Evolutionary conservation across 192 early-diverging fungal species (phyloP).

Genomic region (Mortierella hygrophila): DNA sequence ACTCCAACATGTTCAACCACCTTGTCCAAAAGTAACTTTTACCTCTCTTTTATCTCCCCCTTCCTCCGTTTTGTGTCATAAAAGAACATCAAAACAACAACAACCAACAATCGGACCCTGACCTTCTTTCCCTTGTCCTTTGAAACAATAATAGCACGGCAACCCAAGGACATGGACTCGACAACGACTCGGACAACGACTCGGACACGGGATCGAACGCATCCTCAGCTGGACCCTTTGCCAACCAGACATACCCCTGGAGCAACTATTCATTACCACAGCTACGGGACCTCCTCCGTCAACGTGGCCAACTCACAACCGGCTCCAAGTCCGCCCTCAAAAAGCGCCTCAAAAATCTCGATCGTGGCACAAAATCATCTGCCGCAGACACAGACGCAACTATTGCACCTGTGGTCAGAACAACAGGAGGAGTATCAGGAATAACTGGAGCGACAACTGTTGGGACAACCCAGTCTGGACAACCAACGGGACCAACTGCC

Average conservation of each 20-base stretch:
- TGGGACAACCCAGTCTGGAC: background rate
- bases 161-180: conserved; percentile 12
- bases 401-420: background rate
- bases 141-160: conserved; percentile 9
- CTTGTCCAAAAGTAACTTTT: conserved; percentile 46
- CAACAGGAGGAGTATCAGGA: background rate
- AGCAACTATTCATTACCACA: conserved; percentile 46
- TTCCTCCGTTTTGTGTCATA: background rate
- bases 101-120: background rate
- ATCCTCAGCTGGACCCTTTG: background rate
- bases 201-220: conserved; percentile 33
- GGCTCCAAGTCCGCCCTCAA: conserved; percentile 38
- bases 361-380: conserved; percentile 12
- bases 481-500: too few relatives aligned
- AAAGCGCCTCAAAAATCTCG: conserved; percentile 37
- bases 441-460: background rate
- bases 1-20: conserved; percentile 54
- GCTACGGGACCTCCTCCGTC: conserved; percentile 39
- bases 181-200: conserved; percentile 21
- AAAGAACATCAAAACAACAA: background rate
- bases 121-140: background rate
- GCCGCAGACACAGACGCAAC: background rate
- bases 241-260: conserved; percentile 36
- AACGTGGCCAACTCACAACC: conserved; percentile 44
- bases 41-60: background rate